Conservation (phyloP, 1,139 yeast species). For the Candida glucosophila region DNA sequence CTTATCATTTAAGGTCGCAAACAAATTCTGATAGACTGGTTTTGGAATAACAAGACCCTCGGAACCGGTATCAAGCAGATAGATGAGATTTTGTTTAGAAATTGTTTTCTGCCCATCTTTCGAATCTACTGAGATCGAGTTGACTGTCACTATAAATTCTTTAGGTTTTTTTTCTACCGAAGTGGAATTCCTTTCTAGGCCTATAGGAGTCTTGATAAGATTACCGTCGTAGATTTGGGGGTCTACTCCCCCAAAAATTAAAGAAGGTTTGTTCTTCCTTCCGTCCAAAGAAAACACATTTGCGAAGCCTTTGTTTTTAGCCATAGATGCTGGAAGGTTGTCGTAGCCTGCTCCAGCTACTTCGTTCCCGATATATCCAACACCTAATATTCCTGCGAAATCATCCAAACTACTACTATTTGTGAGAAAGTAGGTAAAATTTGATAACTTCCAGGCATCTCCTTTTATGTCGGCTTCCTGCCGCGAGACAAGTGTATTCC, state of each 20-base stretch:
- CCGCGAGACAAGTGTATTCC: too few relatives aligned
- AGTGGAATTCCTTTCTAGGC: conserved; percentile 7
- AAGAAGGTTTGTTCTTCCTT: conserved; percentile 4
- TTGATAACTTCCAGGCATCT: conserved; percentile 3
- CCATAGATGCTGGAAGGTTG: conserved; percentile 9
- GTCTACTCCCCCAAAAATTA: conserved; percentile 17
- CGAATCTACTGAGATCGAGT: conserved; percentile 8
- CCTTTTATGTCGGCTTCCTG: conserved; percentile 5
- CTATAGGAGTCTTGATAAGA: conserved; percentile 11
- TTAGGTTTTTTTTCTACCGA: conserved; percentile 6
- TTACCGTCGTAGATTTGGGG: conserved; percentile 9
- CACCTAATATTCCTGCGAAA: conserved; percentile 6
- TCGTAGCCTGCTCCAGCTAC: conserved; percentile 8
- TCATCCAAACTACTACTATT: conserved; percentile 3
- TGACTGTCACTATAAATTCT: conserved; percentile 12
- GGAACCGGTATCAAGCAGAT: conserved; percentile 15
- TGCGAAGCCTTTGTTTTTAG: too few relatives aligned
- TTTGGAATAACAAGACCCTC: conserved; percentile 12
- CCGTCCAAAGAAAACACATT: too few relatives aligned
- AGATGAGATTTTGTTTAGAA: conserved; percentile 10
- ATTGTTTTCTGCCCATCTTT: conserved; percentile 3
- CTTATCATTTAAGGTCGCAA: conserved; percentile 7
- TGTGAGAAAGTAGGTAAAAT: conserved; percentile 7
- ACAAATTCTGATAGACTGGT: conserved; percentile 11
- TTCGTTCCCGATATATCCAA: conserved; percentile 9